Base-by-base conservation (phyloP, 2,329 filamentous ascomycete species). In the Fusarium sp. region DNA sequence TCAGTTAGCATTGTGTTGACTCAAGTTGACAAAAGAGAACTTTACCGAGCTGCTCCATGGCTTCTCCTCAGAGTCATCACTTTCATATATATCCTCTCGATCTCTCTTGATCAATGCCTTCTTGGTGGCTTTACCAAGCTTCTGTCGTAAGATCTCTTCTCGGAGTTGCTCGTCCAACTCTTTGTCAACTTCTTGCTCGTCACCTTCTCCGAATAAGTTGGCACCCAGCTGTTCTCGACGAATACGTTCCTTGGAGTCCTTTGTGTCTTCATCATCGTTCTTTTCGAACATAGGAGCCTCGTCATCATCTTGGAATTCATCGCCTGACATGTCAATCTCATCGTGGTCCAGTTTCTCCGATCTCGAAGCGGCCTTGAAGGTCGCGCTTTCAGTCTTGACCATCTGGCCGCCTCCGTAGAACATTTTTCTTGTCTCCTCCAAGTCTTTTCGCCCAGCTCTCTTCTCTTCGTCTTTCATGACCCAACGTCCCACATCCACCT, bases 261-360 rank as follows among this genome's bases (percentile, higher is more conserved):
- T 94, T 17, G 87, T 83, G 53, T 95, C 93, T 72, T 97, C 95
- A 66, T 97, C 94, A 53, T 94, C 90, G 55, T 96, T 93, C 18
- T 85, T 86, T 73, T 96, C 93, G 55, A 94, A 88, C 44, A 92
- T 88, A 5, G 90, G 87, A 26, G 92, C 89, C 78, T 97, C 94
- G 77, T 97, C 94, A 75, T 97, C 94, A 76, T 97, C 93, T 73
- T 95, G 93, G 77, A 98, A 98, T 75, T 93, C 90, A 63, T 91
- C 90, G 13, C 88, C 89, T 23, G 89, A 88, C 78, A 91, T 85
- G 73, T 91, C 90, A 38, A 92, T 83, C 70, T 93, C 90, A 67
- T 90, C 88, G 73, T 93, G 91, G 58, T 94, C 92, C 75, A 90
- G 85, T 70, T 89, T 88, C 75, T 93, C 91, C 54, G 81, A 87